Evolutionary conservation across 2,329 filamentous ascomycete genomes (phyloP).

Genomic region (Decorospora gaudefroyi): DNA sequence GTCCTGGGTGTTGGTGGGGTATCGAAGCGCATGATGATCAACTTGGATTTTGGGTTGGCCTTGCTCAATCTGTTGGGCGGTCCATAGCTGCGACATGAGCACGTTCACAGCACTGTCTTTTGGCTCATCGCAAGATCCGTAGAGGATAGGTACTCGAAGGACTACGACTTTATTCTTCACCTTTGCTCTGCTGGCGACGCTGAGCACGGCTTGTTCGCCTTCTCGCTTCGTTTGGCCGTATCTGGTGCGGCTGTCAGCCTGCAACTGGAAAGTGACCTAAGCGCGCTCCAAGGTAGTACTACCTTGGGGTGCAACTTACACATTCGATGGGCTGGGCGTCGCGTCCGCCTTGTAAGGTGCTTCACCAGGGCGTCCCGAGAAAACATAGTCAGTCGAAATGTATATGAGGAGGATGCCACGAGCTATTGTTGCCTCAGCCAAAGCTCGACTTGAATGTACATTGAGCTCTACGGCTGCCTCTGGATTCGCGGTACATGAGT

Average conservation of each 20-base stretch:
- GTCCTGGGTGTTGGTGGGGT: slow-evolving; percentile 88
- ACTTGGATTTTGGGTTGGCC: slow-evolving; percentile 65
- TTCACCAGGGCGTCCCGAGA: slow-evolving; percentile 73
- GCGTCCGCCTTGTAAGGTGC: slow-evolving; percentile 76
- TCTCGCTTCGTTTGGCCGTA: slow-evolving; percentile 77
- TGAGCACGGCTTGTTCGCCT: slow-evolving; percentile 71
- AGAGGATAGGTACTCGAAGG: slow-evolving; percentile 80
- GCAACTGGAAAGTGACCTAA: neutral
- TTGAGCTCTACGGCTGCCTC: slow-evolving; percentile 75
- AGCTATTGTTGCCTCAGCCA: slow-evolving; percentile 68
- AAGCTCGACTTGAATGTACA: slow-evolving; percentile 67
- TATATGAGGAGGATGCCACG: slow-evolving; percentile 70
- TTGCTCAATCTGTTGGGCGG: slow-evolving; percentile 63
- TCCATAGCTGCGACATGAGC: slow-evolving; percentile 76
- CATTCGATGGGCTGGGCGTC: slow-evolving; percentile 70
- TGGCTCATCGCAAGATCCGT: slow-evolving; percentile 69
- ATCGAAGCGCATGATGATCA: slow-evolving; percentile 84
- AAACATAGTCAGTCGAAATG: slow-evolving; percentile 83
- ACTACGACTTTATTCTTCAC: slow-evolving; percentile 57
- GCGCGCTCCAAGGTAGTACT: neutral
- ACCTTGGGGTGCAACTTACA: slow-evolving; percentile 43
- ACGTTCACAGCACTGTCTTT: slow-evolving; percentile 83
- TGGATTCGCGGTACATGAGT: slow-evolving; percentile 81
- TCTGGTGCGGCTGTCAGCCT: slow-evolving; percentile 8
- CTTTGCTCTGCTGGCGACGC: slow-evolving; percentile 52